Conservation (phyloP, 176 grass and related monocot genomes). For the Carex myosuroides region DNA sequence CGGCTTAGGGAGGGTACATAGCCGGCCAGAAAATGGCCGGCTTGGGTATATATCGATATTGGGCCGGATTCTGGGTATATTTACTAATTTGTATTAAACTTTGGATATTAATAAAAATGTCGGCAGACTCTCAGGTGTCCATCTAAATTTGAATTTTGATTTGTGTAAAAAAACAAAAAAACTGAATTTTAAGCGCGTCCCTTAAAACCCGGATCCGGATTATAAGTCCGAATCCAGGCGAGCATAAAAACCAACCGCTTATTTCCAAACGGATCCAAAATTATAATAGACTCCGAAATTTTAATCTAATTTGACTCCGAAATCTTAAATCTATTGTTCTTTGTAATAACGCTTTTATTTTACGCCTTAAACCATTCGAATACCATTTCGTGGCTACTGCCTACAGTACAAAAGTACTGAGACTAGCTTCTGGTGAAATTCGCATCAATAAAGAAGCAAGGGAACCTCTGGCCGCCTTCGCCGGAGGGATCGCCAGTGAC, state of each 20-base stretch:
- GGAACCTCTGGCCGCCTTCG: neutral
- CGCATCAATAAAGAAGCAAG: neutral
- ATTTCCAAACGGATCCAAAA: neutral
- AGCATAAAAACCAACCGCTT: neutral
- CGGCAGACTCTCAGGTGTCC: neutral
- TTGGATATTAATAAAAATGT: too few relatives aligned
- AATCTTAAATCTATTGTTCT: neutral
- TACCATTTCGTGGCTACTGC: neutral
- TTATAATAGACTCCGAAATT: neutral
- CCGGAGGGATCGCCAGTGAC: neutral
- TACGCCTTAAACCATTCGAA: conserved; percentile 7
- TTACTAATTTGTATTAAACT: too few relatives aligned
- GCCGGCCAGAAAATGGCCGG: too few relatives aligned
- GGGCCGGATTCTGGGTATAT: too few relatives aligned
- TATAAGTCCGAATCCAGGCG: neutral
- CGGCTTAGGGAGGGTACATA: too few relatives aligned
- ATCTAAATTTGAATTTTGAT: neutral
- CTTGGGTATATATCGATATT: too few relatives aligned
- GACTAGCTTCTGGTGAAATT: neutral
- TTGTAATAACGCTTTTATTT: neutral
- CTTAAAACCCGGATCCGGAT: neutral
- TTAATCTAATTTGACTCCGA: neutral
- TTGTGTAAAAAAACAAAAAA: neutral
- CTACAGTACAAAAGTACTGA: neutral
- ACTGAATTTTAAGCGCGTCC: neutral